phyloP scores from a whole-genome alignment of 495 filamentous ascomycete species.

The Articulospora tetracladia region DNA sequence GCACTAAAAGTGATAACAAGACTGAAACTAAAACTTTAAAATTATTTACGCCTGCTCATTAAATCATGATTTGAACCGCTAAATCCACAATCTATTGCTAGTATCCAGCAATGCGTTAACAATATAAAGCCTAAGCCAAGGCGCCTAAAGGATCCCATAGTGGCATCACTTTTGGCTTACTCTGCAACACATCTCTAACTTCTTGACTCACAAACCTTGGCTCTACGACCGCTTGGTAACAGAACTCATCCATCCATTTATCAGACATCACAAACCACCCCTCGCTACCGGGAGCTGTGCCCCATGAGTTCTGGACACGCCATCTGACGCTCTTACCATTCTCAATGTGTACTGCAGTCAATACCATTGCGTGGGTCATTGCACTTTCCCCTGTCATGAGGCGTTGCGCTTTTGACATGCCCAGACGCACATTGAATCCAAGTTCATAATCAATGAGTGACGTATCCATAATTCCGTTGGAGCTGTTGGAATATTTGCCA shows the following conservation, averaged over 20 bases:
- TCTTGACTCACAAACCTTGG: slow-evolving; percentile 61
- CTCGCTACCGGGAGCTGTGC: slow-evolving; percentile 56
- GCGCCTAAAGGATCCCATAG: slow-evolving; percentile 90
- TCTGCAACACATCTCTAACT: slow-evolving; percentile 62
- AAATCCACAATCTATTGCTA: too few relatives aligned
- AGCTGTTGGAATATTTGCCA: slow-evolving; percentile 67
- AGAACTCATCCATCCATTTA: slow-evolving; percentile 82
- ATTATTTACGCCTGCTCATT: too few relatives aligned
- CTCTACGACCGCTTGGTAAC: slow-evolving; percentile 85
- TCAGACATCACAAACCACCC: slow-evolving; percentile 89
- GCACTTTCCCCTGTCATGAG: slow-evolving; percentile 65
- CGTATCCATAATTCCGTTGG: slow-evolving; percentile 72
- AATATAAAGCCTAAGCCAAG: slow-evolving; percentile 58
- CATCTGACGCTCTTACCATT: slow-evolving; percentile 64
- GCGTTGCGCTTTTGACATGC: slow-evolving; percentile 68
- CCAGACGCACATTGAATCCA: slow-evolving; percentile 69
- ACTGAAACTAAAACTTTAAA: too few relatives aligned
- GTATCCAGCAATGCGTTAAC: not conserved
- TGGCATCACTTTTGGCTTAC: slow-evolving; percentile 66
- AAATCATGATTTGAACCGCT: too few relatives aligned
- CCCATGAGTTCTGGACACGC: slow-evolving; percentile 87
- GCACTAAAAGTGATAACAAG: too few relatives aligned
- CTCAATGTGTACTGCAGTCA: slow-evolving; percentile 76
- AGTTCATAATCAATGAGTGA: slow-evolving; percentile 69
- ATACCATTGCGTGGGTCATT: slow-evolving; percentile 91